Evolutionary conservation across 2,329 filamentous ascomycete species (phyloP).

Genomic region (Juglanconis juglandina): DNA sequence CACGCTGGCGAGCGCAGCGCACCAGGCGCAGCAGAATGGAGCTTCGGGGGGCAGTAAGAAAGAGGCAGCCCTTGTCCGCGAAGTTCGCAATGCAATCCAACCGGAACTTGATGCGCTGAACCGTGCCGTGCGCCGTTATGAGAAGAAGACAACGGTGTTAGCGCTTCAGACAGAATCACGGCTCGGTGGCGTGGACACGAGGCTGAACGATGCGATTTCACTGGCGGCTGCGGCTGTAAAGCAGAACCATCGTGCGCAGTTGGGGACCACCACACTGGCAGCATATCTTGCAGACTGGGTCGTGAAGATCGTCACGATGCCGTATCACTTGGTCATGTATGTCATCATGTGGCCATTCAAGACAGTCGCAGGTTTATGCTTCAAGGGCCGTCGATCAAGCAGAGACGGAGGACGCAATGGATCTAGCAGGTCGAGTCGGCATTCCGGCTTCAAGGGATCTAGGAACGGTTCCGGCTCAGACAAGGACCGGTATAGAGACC

Average conservation of each 20-base stretch:
- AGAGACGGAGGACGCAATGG: conserved; percentile 4
- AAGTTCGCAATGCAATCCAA: conserved; percentile 65
- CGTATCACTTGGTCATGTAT: conserved; percentile 37
- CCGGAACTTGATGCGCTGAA: conserved; percentile 85
- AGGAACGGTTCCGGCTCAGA: conserved; percentile 30
- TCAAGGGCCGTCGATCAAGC: conserved; percentile 29
- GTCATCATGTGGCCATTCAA: conserved; percentile 43
- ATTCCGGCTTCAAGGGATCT: conserved; percentile 24
- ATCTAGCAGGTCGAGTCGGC: conserved; percentile 20
- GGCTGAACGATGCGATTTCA: conserved; percentile 72
- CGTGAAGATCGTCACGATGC: conserved; percentile 36
- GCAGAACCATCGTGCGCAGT: conserved; percentile 34
- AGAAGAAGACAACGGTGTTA: conserved; percentile 78
- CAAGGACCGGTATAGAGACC: conserved; percentile 28
- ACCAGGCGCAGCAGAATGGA: conserved; percentile 27
- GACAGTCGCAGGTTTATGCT: conserved; percentile 32
- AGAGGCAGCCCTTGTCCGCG: conserved; percentile 44
- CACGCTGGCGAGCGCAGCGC: conserved; percentile 23
- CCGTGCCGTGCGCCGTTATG: conserved; percentile 83
- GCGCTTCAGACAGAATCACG: conserved; percentile 73
- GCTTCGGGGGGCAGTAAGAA: conserved; percentile 34
- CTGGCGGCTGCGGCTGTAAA: conserved; percentile 74
- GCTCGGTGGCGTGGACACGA: conserved; percentile 66
- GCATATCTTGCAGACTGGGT: conserved; percentile 36
- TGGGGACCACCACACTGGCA: conserved; percentile 28